phyloP scores from a whole-genome alignment of 179 eudicot species.

The Pouteria campechiana region DNA sequence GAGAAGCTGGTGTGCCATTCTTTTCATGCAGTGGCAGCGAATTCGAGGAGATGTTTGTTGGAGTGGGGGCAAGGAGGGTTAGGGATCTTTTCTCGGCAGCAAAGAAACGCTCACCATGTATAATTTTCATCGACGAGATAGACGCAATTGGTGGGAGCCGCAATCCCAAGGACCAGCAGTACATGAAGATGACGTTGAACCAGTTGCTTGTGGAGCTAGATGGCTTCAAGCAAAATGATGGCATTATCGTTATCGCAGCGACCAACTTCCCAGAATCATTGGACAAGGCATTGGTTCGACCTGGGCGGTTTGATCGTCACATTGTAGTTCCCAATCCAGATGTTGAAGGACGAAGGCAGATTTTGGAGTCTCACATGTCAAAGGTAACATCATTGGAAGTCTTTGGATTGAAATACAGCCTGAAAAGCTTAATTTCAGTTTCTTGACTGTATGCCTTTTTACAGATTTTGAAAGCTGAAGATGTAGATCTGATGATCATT shows the following conservation, averaged over 20 bases:
- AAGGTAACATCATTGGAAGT: slow-evolving; percentile 63
- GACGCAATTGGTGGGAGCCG: slow-evolving; percentile 89
- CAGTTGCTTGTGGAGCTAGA: slow-evolving; percentile 56
- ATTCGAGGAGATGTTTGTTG: slow-evolving; percentile 70
- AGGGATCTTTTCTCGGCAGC: slow-evolving; percentile 64
- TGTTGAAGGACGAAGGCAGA: slow-evolving; percentile 59
- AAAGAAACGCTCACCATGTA: slow-evolving; percentile 53
- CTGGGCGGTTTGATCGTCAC: slow-evolving; percentile 56
- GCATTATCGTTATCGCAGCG: slow-evolving; percentile 51
- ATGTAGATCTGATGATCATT: slow-evolving; percentile 72
- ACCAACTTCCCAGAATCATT: slow-evolving; percentile 45
- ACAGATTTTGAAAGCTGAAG: slow-evolving; percentile 77
- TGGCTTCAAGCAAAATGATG: slow-evolving; percentile 49
- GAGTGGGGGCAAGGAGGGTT: slow-evolving; percentile 63
- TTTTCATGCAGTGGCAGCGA: slow-evolving; percentile 96
- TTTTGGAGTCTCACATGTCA: slow-evolving; percentile 78
- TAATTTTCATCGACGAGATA: slow-evolving; percentile 60
- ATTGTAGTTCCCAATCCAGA: slow-evolving; percentile 57
- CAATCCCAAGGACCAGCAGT: slow-evolving; percentile 86
- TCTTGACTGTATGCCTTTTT: background rate
- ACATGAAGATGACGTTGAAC: slow-evolving; percentile 59
- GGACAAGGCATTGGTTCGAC: slow-evolving; percentile 57
- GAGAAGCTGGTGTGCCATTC: slow-evolving; percentile 95
- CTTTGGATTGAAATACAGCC: no score
- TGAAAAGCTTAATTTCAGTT: background rate